Percentiles rank a stretch among this genome's conserved stretches.
These are phyloP conservation scores for cucumber (Cucumis sativus) DNA, from an alignment of 306 rosid species.

Conservation along the genomic window DNA sequence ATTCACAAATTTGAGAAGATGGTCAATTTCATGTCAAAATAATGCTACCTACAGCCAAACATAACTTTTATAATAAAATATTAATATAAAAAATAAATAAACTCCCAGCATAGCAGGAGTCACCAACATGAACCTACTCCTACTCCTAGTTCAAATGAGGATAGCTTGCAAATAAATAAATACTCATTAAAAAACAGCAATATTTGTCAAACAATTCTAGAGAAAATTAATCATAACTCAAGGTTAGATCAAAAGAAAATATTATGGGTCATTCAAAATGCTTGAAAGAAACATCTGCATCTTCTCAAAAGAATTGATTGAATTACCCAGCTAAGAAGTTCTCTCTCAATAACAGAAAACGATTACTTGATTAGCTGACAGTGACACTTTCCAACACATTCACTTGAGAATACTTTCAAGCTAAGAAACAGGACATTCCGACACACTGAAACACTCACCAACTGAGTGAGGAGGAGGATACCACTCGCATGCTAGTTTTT, in stretches of 20 bases:
- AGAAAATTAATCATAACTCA: neutral
- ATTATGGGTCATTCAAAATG: neutral
- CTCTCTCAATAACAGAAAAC: neutral
- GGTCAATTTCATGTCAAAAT: neutral
- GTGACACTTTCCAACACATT: neutral
- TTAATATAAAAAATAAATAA: neutral
- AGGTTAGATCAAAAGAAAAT: neutral
- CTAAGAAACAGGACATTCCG: neutral
- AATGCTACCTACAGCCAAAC: neutral
- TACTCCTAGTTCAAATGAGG: neutral
- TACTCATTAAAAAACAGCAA: neutral
- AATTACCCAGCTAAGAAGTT: neutral
- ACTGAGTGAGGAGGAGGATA: conserved; percentile 39
- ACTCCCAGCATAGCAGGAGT: neutral
- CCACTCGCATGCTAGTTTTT: conserved; percentile 64
- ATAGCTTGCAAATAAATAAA: neutral
- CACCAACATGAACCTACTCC: neutral
- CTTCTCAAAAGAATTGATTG: neutral
- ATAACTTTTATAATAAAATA: neutral
- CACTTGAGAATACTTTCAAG: neutral
- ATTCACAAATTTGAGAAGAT: neutral
- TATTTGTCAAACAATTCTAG: neutral
- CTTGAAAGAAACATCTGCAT: neutral
- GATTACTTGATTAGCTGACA: neutral
- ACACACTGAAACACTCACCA: conserved; percentile 31